Percentiles rank a stretch among this genome's conserved stretches.
Evolutionary conservation across 257 asterid genomes (phyloP).

Genomic region (Jasminum sambac): DNA sequence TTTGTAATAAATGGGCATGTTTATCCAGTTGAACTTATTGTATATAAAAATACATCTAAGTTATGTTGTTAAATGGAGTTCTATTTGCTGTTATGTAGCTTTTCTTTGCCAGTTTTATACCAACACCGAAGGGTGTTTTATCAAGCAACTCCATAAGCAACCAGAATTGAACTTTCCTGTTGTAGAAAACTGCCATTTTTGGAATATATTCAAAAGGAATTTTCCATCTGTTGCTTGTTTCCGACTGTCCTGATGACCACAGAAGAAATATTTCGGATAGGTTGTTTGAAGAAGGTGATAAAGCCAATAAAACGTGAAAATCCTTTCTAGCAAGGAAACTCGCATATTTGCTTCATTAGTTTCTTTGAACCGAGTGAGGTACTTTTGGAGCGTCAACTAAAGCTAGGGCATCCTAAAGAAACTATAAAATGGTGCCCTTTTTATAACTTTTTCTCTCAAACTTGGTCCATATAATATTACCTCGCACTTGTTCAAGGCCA

Average conservation of each 20-base stretch:
- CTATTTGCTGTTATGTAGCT: neutral
- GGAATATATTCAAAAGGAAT: neutral
- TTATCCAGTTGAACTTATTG: neutral
- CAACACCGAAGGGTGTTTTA: neutral
- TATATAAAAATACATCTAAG: neutral
- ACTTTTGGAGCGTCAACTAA: neutral
- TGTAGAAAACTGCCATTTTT: neutral
- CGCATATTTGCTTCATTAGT: neutral
- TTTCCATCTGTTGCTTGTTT: neutral
- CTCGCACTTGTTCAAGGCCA: too few relatives aligned
- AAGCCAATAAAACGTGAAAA: neutral
- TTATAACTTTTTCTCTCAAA: too few relatives aligned
- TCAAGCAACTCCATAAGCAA: neutral
- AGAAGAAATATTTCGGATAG: neutral
- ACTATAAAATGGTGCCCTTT: neutral
- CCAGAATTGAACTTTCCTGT: neutral
- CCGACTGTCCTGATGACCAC: too few relatives aligned
- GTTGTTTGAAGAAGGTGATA: neutral
- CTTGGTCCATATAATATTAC: too few relatives aligned
- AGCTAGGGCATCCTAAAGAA: neutral
- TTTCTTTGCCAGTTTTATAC: neutral
- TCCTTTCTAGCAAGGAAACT: neutral
- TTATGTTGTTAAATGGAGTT: neutral
- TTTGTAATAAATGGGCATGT: neutral
- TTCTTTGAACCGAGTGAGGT: neutral